These are phyloP conservation scores for Byssothecium circinans DNA, from an alignment of 2,329 filamentous ascomycete genomes.

Conservation along the genomic window DNA sequence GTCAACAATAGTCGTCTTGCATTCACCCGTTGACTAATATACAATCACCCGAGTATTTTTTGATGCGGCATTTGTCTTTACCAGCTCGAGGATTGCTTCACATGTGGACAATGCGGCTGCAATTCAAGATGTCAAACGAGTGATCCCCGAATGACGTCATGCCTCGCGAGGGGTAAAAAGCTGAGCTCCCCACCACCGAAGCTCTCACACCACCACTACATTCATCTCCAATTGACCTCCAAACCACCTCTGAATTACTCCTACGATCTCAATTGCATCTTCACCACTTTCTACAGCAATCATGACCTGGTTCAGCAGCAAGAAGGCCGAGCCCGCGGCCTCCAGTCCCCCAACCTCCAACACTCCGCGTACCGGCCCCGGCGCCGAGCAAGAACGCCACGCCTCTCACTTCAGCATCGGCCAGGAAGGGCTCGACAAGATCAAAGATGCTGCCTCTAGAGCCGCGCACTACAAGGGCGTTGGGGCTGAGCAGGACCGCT, in stretches of 20 bases:
- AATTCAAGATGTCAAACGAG: neutral
- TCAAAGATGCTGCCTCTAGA: slow-evolving; percentile 22
- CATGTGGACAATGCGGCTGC: neutral
- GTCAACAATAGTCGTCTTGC: no score
- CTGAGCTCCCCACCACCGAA: neutral
- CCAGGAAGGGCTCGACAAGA: slow-evolving; percentile 16
- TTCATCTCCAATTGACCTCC: neutral
- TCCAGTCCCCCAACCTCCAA: neutral
- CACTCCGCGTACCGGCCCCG: slow-evolving; percentile 4
- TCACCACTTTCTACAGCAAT: neutral
- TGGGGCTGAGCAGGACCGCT: slow-evolving; percentile 38
- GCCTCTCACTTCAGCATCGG: slow-evolving; percentile 29
- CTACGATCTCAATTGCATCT: neutral
- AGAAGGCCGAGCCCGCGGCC: neutral
- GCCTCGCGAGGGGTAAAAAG: neutral
- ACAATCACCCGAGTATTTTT: neutral
- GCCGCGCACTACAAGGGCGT: slow-evolving; percentile 21
- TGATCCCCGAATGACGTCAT: neutral
- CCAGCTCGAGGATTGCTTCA: neutral
- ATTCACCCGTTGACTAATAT: no score
- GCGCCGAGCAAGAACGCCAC: slow-evolving; percentile 40
- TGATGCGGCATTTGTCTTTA: neutral
- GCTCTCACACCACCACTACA: neutral
- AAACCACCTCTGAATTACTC: neutral
- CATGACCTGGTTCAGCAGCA: slow-evolving; percentile 1